Evolutionary conservation across 257 asterid genomes (phyloP).

Genomic region (Solanum habrochaites): DNA sequence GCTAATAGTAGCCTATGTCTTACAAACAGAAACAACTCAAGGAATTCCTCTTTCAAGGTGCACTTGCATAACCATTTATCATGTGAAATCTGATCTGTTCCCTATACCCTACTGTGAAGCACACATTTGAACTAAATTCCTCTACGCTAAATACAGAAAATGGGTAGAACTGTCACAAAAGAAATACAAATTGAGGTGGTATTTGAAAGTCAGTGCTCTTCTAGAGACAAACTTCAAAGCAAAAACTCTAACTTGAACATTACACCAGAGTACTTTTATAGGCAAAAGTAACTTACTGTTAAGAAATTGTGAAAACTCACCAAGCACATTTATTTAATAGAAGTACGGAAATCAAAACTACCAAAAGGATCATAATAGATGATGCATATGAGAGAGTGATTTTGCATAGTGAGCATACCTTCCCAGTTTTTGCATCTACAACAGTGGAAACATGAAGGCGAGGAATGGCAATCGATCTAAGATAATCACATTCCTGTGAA

Average conservation of each 20-base stretch:
- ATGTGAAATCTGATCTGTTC: background rate
- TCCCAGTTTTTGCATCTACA: conserved; percentile 79
- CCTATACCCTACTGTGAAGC: background rate
- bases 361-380: background rate
- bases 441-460: conserved; percentile 72
- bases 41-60: background rate
- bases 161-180: background rate
- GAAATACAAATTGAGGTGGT: background rate
- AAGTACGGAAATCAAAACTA: background rate
- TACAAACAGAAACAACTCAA: background rate
- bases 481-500: conserved; percentile 80
- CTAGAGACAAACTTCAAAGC: background rate
- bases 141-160: background rate
- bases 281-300: background rate
- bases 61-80: background rate
- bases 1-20: background rate
- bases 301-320: background rate
- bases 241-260: background rate
- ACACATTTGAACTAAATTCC: background rate
- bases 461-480: conserved; percentile 58
- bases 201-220: background rate
- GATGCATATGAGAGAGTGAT: background rate
- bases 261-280: background rate
- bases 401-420: conserved; percentile 29
- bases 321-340: background rate